phyloP scores from a whole-genome alignment of 2,329 filamentous ascomycete species.

The Dothistroma septosporum region DNA sequence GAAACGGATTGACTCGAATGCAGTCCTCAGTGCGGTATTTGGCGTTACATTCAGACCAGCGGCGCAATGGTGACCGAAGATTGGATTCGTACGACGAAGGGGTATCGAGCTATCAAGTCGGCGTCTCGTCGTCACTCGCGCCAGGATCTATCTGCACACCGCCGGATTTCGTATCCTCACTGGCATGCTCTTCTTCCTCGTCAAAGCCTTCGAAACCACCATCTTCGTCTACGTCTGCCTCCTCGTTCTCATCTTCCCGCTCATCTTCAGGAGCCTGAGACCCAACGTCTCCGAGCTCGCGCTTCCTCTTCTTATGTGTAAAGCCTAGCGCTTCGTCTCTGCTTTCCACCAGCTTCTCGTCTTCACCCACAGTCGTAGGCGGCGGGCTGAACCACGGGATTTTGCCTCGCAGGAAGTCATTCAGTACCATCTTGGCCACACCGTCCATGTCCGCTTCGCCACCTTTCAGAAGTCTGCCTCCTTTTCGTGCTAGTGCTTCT shows the following conservation, averaged over 20 bases:
- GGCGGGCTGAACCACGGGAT: slow-evolving; percentile 94
- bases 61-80: background rate
- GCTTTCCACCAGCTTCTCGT: slow-evolving; percentile 53
- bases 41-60: background rate
- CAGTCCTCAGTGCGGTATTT: background rate
- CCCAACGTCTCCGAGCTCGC: slow-evolving; percentile 35
- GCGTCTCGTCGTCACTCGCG: slow-evolving; percentile 11
- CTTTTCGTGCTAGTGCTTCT: slow-evolving; percentile 80
- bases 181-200: slow-evolving; percentile 19
- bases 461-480: slow-evolving; percentile 78
- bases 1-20: background rate
- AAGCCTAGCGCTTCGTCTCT: slow-evolving; percentile 77
- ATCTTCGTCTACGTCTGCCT: slow-evolving; percentile 26
- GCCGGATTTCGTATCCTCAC: slow-evolving; percentile 5
- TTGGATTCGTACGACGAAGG: background rate
- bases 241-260: slow-evolving; percentile 35
- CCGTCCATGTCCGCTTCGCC: slow-evolving; percentile 95
- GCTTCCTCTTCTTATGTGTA: slow-evolving; percentile 75
- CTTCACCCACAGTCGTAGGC: slow-evolving; percentile 50
- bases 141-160: slow-evolving; percentile 13
- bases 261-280: slow-evolving; percentile 47
- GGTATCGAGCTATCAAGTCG: slow-evolving; percentile 18
- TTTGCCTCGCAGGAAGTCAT: slow-evolving; percentile 92
- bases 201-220: slow-evolving; percentile 32
- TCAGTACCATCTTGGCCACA: slow-evolving; percentile 93